These are phyloP conservation scores for Discostella stelligeroides DNA, from an alignment of 108 stramenopile species.

Conservation along the genomic window DNA sequence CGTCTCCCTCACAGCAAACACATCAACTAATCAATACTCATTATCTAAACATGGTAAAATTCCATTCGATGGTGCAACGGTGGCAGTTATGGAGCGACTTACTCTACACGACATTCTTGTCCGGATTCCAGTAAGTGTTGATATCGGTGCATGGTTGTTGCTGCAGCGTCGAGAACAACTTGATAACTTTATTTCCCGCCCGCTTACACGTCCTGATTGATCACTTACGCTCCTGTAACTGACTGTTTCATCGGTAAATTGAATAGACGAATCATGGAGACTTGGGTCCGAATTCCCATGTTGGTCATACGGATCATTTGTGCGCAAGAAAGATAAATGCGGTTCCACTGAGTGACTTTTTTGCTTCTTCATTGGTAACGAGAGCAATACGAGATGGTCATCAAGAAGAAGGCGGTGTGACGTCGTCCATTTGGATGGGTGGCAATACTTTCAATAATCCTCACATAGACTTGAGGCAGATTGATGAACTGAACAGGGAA, in stretches of 20 bases:
- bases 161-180: no score
- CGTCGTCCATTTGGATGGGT: constrained; percentile 27
- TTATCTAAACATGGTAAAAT: neutral
- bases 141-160: no score
- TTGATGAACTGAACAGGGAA: constrained; percentile 3
- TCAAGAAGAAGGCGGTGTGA: neutral
- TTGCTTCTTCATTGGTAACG: constrained; percentile 30
- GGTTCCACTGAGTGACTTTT: constrained; percentile 64
- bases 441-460: neutral
- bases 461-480: neutral
- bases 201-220: no score
- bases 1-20: constrained; percentile 23
- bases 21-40: no score
- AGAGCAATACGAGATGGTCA: constrained; percentile 15
- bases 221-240: no score
- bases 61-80: constrained; percentile 29
- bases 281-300: constrained; percentile 33
- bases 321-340: constrained; percentile 38
- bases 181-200: no score
- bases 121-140: no score
- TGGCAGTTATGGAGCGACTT: constrained; percentile 47
- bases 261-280: constrained; percentile 46
- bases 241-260: no score
- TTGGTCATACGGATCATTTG: constrained; percentile 35
- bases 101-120: constrained; percentile 41